phyloP scores from a whole-genome alignment of 2,329 filamentous ascomycete species.

The Chaetoscypha palmicola region DNA sequence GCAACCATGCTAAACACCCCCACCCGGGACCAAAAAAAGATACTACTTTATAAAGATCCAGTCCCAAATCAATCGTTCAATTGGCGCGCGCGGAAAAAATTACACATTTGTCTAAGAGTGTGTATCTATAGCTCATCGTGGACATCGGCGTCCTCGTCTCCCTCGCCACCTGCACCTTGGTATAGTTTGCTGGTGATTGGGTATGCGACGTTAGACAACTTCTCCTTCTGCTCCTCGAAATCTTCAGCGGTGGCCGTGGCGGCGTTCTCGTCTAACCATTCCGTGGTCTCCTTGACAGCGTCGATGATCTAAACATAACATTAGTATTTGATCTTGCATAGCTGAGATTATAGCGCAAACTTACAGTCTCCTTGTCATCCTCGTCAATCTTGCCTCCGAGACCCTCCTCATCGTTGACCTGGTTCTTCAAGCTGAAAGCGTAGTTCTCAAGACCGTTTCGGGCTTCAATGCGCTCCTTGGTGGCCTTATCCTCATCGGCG shows the following conservation, averaged over 20 bases:
- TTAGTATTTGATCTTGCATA: constrained; percentile 9
- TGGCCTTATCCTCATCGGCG: constrained; percentile 98
- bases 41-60: constrained; percentile 1
- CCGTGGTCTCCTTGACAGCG: constrained; percentile 91
- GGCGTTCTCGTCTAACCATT: constrained; percentile 96
- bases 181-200: constrained; percentile 99
- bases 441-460: constrained; percentile 98
- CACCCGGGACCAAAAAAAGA: constrained; percentile 1
- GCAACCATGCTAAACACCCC: constrained; percentile 10
- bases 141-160: constrained; percentile 60
- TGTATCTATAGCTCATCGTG: constrained; percentile 74
- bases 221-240: constrained; percentile 99
- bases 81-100: constrained; percentile 1
- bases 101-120: constrained; percentile 5
- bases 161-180: constrained; percentile 55
- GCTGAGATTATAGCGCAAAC: constrained; percentile 31
- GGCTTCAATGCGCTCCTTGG: constrained; percentile 91
- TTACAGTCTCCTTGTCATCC: constrained; percentile 92
- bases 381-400: constrained; percentile 98
- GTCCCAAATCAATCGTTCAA: constrained; percentile 3
- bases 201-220: constrained; percentile 92
- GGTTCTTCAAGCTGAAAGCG: constrained; percentile 98
- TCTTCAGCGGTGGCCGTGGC: constrained; percentile 81
- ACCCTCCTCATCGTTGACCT: constrained; percentile 93
- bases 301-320: constrained; percentile 63